phyloP scores from a whole-genome alignment of 768 basidiomycete species.

The Russula vinacea region DNA sequence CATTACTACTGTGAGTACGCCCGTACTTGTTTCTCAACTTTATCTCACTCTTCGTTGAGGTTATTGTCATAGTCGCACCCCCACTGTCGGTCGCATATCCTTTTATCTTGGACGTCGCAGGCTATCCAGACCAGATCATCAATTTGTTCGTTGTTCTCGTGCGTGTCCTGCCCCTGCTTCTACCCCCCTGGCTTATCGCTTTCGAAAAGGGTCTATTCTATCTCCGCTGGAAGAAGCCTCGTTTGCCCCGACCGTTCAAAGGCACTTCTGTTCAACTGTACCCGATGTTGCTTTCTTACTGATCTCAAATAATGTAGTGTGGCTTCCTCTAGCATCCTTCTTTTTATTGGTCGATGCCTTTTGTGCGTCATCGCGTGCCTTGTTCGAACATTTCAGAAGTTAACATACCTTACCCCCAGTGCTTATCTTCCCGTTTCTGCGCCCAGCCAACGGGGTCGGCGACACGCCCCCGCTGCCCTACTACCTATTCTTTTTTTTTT shows the following conservation, averaged over 20 bases:
- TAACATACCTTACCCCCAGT: constrained; percentile 36
- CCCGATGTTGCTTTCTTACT: constrained; percentile 15
- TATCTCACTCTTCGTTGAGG: constrained; percentile 32
- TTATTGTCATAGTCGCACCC: constrained; percentile 54
- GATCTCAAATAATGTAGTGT: constrained; percentile 42
- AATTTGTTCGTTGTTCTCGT: constrained; percentile 56
- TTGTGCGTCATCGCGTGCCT: constrained; percentile 39
- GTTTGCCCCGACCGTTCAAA: constrained; percentile 52
- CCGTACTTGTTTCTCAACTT: background rate
- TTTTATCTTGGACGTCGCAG: constrained; percentile 57
- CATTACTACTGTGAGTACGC: constrained; percentile 45
- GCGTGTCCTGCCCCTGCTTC: constrained; percentile 29
- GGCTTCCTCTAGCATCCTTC: constrained; percentile 54
- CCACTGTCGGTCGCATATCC: constrained; percentile 54
- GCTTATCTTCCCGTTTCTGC: constrained; percentile 54
- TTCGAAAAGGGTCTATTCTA: constrained; percentile 51
- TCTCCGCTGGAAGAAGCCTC: constrained; percentile 50
- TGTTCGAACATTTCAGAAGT: background rate
- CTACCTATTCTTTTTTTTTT: too few species aligned
- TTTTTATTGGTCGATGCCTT: constrained; percentile 52
- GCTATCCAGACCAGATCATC: constrained; percentile 54
- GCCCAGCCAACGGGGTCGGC: constrained; percentile 51
- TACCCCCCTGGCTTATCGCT: background rate
- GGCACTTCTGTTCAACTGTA: constrained; percentile 1
- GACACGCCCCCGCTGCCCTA: constrained; percentile 61